These are phyloP conservation scores for Kluyveromyces nonfermentans DNA, from an alignment of 805 yeast species.

Conservation along the genomic window DNA sequence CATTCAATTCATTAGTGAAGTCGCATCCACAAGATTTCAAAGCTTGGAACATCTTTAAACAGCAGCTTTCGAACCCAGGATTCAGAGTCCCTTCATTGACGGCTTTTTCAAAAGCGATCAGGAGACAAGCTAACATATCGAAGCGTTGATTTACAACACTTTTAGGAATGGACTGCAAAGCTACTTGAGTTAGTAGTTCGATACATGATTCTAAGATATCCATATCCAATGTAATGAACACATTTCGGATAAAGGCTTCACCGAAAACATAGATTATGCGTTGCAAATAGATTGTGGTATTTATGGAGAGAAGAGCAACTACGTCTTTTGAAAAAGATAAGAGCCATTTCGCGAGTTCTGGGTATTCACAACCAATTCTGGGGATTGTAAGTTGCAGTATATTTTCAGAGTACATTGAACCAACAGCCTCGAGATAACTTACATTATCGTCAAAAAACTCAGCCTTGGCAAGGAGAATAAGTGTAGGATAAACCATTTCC, in stretches of 20 bases:
- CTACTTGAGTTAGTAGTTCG: constrained; percentile 6
- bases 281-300: constrained; percentile 13
- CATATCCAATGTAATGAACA: constrained; percentile 18
- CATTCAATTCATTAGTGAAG: constrained; percentile 3
- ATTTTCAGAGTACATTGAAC: constrained; percentile 16
- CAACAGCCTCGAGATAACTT: constrained; percentile 7
- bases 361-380: constrained; percentile 16
- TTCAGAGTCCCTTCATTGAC: constrained; percentile 17
- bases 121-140: constrained; percentile 17
- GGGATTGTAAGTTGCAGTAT: constrained; percentile 22
- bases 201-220: constrained; percentile 11
- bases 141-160: constrained; percentile 18
- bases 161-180: constrained; percentile 11
- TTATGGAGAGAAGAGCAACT: constrained; percentile 5
- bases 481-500: constrained; percentile 16
- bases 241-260: constrained; percentile 20
- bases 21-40: constrained; percentile 11
- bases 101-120: constrained; percentile 19
- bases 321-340: constrained; percentile 5
- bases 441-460: constrained; percentile 8
- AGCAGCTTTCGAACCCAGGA: not conserved
- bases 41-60: not conserved
- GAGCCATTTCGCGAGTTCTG: constrained; percentile 11
- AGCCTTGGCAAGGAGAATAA: constrained; percentile 13
- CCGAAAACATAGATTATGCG: constrained; percentile 22